These are phyloP conservation scores for Apiospora rasikravindrae DNA, from an alignment of 2,329 filamentous ascomycete species.

Conservation along the genomic window DNA sequence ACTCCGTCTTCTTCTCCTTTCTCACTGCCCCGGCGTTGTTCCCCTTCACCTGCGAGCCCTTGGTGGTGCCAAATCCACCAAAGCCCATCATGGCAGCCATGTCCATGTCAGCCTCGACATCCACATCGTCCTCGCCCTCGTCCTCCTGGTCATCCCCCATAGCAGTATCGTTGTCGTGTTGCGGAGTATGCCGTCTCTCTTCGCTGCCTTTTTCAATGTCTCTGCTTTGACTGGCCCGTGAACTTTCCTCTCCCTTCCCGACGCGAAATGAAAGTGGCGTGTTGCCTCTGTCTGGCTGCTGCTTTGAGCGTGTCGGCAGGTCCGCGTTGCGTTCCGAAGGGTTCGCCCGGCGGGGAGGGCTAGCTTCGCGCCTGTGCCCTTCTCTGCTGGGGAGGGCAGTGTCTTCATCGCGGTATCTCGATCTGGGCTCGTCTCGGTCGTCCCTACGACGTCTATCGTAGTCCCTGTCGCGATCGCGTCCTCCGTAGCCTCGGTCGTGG, in stretches of 20 bases:
- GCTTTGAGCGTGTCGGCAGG: constrained; percentile 37
- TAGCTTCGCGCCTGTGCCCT: constrained; percentile 29
- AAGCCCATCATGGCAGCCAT: constrained; percentile 94
- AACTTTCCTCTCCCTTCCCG: constrained; percentile 40
- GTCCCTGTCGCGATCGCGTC: constrained; percentile 27
- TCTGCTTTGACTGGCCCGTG: constrained; percentile 28
- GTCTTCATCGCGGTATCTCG: constrained; percentile 30
- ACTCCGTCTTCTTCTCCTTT: constrained; percentile 94
- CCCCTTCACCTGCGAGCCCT: constrained; percentile 85
- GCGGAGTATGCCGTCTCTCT: constrained; percentile 24
- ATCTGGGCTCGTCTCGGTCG: constrained; percentile 29
- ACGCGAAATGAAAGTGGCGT: constrained; percentile 44
- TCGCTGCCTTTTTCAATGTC: constrained; percentile 29
- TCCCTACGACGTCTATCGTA: constrained; percentile 21
- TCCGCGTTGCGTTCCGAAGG: constrained; percentile 31
- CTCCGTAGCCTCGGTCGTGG: constrained; percentile 28
- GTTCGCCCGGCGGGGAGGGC: constrained; percentile 23
- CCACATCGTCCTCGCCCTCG: constrained; percentile 55
- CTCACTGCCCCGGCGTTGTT: constrained; percentile 83
- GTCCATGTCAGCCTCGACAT: constrained; percentile 71
- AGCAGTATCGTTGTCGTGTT: constrained; percentile 28
- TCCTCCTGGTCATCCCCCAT: constrained; percentile 38
- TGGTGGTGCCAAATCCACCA: constrained; percentile 81
- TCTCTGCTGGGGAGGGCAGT: constrained; percentile 24
- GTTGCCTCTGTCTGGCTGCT: constrained; percentile 26